Percentiles rank a stretch among this genome's conserved stretches.
Evolutionary conservation across 1,284 basidiomycete genomes (phyloP).

Genomic region (Melampsora abietis-canadensis): DNA sequence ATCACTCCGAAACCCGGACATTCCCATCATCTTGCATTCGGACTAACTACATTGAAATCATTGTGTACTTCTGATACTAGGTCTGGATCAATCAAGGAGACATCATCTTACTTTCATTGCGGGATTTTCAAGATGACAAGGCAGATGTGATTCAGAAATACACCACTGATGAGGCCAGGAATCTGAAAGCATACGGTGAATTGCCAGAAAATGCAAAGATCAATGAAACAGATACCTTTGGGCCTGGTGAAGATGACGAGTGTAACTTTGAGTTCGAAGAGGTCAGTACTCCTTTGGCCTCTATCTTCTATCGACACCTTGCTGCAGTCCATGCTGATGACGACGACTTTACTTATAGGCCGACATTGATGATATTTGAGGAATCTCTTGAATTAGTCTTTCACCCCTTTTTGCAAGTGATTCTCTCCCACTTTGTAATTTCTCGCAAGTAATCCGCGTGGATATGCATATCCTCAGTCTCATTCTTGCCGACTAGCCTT

Average conservation of each 20-base stretch:
- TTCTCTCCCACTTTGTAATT: background rate
- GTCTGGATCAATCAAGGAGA: slow-evolving; percentile 99
- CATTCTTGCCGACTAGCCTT: background rate
- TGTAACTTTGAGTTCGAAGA: slow-evolving; percentile 54
- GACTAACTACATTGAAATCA: background rate
- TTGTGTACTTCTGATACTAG: slow-evolving; percentile 56
- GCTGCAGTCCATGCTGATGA: background rate
- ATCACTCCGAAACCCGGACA: background rate
- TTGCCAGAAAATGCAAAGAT: slow-evolving; percentile 97
- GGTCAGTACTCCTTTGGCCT: slow-evolving; percentile 44
- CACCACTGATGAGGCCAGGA: slow-evolving; percentile 88
- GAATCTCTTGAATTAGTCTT: background rate
- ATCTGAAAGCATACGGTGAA: slow-evolving; percentile 95
- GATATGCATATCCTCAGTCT: background rate
- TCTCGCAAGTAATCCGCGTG: background rate
- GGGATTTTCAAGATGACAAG: slow-evolving; percentile 99
- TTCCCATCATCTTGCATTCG: background rate
- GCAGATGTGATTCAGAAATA: slow-evolving; percentile 99
- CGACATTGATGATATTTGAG: slow-evolving; percentile 22
- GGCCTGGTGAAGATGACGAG: slow-evolving; percentile 70
- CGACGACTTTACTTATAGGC: background rate
- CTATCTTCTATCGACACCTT: background rate
- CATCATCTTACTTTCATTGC: slow-evolving; percentile 90
- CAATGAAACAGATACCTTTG: slow-evolving; percentile 92
- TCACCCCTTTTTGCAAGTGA: background rate